phyloP scores from a whole-genome alignment of 1,284 basidiomycete genomes.

The Trichosporon coremiiforme region DNA sequence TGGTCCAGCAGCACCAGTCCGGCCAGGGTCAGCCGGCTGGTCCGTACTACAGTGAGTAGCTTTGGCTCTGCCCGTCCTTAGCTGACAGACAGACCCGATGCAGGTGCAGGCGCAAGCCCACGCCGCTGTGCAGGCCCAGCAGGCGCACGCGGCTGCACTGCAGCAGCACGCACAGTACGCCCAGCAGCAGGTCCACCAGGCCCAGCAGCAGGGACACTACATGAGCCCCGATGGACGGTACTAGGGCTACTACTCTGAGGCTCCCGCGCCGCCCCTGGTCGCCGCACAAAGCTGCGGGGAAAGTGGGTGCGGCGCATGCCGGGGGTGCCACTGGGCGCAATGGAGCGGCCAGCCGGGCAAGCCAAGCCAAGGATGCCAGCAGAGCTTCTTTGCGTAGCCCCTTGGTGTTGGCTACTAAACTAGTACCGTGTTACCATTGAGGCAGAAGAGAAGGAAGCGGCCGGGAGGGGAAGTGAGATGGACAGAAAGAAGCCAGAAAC shows the following conservation, averaged over 20 bases:
- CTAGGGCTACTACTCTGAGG: constrained; percentile 19
- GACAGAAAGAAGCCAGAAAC: neutral
- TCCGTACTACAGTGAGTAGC: constrained; percentile 44
- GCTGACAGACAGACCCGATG: constrained; percentile 32
- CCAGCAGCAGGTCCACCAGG: neutral
- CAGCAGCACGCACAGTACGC: constrained; percentile 21
- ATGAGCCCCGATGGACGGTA: constrained; percentile 41
- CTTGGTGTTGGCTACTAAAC: neutral
- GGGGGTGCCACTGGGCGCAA: neutral
- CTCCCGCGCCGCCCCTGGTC: neutral
- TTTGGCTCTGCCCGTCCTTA: neutral
- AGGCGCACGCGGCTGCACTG: constrained; percentile 34
- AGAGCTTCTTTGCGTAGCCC: too few relatives aligned
- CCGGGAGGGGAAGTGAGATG: too few relatives aligned
- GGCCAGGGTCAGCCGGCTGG: constrained; percentile 35
- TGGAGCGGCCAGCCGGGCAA: neutral
- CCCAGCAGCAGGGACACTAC: constrained; percentile 38
- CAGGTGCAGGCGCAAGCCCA: constrained; percentile 56
- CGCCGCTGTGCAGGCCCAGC: constrained; percentile 36
- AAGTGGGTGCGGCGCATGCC: neutral
- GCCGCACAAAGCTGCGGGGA: neutral
- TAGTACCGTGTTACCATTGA: neutral
- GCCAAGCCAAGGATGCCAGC: neutral
- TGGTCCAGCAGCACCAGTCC: constrained; percentile 33
- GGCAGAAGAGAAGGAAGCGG: neutral